These are phyloP conservation scores for Geranomyces michiganensis DNA, from an alignment of 192 early-diverging fungal genomes.

Conservation along the genomic window DNA sequence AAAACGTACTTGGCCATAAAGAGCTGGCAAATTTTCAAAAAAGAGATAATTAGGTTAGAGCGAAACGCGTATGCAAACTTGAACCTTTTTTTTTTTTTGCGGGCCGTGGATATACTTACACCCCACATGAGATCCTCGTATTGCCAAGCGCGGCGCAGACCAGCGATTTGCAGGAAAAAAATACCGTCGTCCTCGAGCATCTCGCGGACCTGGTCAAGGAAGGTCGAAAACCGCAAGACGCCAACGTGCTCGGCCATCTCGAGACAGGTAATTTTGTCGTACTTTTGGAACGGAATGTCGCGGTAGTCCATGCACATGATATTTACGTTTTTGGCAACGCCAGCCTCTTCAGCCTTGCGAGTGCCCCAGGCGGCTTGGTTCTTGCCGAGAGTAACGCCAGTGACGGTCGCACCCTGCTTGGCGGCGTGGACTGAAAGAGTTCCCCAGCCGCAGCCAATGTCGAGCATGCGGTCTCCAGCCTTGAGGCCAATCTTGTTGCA, in stretches of 20 bases:
- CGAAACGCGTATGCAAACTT: neutral
- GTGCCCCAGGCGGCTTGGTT: slow-evolving; percentile 93
- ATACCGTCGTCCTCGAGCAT: slow-evolving; percentile 97
- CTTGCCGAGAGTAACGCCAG: slow-evolving; percentile 89
- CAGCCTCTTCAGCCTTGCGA: slow-evolving; percentile 77
- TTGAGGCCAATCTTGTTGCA: slow-evolving; percentile 83
- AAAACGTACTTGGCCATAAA: slow-evolving; percentile 99
- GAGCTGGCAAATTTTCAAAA: too few relatives aligned
- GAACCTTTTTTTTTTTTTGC: neutral
- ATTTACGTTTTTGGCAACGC: slow-evolving; percentile 75
- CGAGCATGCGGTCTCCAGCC: slow-evolving; percentile 85
- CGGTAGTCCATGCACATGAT: slow-evolving; percentile 97
- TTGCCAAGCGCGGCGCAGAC: slow-evolving; percentile 81
- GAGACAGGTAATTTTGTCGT: slow-evolving; percentile 95
- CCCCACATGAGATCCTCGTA: slow-evolving; percentile 88
- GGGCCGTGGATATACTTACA: slow-evolving; percentile 34
- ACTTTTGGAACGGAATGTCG: slow-evolving; percentile 92
- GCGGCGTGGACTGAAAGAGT: slow-evolving; percentile 87
- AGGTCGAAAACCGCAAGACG: slow-evolving; percentile 83
- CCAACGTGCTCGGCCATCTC: slow-evolving; percentile 99
- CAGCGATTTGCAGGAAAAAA: slow-evolving; percentile 98
- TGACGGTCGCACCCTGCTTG: slow-evolving; percentile 86
- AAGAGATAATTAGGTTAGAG: neutral
- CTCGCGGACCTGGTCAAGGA: slow-evolving; percentile 88
- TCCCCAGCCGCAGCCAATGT: slow-evolving; percentile 99